Evolutionary conservation across 768 basidiomycete genomes (phyloP), one percentile per base, ranked within the genome.

Genomic region (Lentinula lateritia): DNA sequence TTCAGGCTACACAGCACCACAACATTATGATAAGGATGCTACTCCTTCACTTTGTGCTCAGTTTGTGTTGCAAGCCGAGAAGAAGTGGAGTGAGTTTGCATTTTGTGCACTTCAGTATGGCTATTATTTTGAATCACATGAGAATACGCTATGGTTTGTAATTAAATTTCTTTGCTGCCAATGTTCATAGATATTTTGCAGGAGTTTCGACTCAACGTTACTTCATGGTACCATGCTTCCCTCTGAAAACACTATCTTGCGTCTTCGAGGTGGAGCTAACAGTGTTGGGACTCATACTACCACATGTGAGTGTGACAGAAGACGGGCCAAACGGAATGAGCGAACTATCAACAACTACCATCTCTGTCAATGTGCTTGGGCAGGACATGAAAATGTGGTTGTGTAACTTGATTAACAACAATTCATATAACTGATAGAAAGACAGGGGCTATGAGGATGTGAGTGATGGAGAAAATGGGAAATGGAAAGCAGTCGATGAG

Each of bases 161-260:
- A 48, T 39, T 18, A 16, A 50, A 23, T 55, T 20, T 50, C 32
- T 16, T 50, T n/a, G 10, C 6, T 2, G 28, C 13, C 32, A 5
- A 12, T 28, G 10, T 13, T 48, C 10, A 15, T 2, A 35, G 18
- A 16, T 50, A n/a, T 15, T 60, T 60, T 5, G 8, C 23, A 60
- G 58, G 58, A 34, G 23, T 50, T 60, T 60, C 15, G 15, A 50
- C 16, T 41, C 58, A 1, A 38, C 6, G 1, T 16, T 34, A 5
- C 35, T 60, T 3, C 58, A 60, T 52, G 58, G 58, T 13, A 60
- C 58, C 7, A 36, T 60, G 35, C 50, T 60, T 2, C 58, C 58
- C 13, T 50, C 36, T 6, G 34, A 52, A 36, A n/a, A 36, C 35
- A 50, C 58, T 7, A 52, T 52, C n/a, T 28, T n/a, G 13, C 20